A percentile compares a stretch with the other conserved stretches of the same genome.
Conservation (phyloP, 73 alveolate species). For the Stentor roeselii region DNA sequence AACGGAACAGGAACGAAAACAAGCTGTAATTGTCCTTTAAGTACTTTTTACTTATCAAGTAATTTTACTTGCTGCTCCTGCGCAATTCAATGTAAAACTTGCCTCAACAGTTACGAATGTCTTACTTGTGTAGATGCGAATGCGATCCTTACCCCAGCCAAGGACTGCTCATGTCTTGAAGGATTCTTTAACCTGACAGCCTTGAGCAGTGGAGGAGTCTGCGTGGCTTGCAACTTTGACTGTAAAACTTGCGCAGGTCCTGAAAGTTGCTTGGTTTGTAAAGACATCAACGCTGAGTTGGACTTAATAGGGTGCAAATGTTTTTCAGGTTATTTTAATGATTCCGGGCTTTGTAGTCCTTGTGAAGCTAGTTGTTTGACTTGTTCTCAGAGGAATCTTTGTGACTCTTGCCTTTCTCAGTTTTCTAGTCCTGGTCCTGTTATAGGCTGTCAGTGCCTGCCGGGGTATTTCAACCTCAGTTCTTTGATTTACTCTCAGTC, state of each 20-base stretch:
- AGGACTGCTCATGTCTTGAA: not conserved
- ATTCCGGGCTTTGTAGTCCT: not conserved
- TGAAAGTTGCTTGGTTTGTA: not conserved
- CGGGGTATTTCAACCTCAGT: not conserved
- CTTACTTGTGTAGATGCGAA: not conserved
- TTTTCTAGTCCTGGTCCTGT: not conserved
- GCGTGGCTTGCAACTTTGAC: not conserved
- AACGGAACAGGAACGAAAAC: too few relatives aligned
- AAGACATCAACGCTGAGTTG: not conserved
- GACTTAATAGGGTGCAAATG: constrained; percentile 9
- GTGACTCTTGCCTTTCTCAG: not conserved
- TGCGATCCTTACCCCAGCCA: not conserved
- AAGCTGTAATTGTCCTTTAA: too few relatives aligned
- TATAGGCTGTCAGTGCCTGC: not conserved
- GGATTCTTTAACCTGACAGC: not conserved
- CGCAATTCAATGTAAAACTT: not conserved
- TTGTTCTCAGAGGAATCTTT: not conserved
- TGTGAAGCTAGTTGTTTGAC: not conserved
- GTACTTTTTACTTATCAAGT: too few relatives aligned
- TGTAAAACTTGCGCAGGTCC: not conserved
- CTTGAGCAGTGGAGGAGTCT: not conserved
- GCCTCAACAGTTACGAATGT: not conserved
- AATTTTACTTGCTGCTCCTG: too few relatives aligned
- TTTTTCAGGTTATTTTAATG: not conserved
- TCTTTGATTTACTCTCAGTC: not conserved